A percentile compares a stretch with the other conserved stretches of the same genome.
These are phyloP conservation scores for Ganoderma lingzhi DNA, from an alignment of 1,284 basidiomycete genomes.

Conservation along the genomic window DNA sequence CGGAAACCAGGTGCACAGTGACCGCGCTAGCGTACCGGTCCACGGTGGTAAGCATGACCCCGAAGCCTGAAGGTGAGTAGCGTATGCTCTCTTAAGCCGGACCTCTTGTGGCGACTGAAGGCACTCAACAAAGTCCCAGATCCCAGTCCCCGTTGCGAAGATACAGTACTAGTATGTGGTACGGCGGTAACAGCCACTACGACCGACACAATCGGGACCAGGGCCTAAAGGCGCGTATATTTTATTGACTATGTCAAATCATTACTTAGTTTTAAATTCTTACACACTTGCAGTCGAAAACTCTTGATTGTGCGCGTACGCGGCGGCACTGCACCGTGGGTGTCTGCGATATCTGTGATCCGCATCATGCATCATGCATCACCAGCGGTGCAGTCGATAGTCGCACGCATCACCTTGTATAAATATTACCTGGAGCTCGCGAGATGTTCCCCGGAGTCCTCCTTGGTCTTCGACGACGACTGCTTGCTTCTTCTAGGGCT, in stretches of 20 bases:
- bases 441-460: conserved; percentile 2
- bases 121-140: neutral
- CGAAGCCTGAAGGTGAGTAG: neutral
- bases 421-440: neutral
- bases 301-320: neutral
- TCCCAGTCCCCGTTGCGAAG: neutral
- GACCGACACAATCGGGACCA: neutral
- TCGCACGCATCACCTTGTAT: neutral
- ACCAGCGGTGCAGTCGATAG: neutral
- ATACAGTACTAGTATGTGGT: neutral
- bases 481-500: neutral
- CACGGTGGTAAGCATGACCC: neutral
- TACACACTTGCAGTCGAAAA: neutral
- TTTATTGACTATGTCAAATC: neutral
- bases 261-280: neutral
- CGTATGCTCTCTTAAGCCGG: neutral
- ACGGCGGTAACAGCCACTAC: neutral
- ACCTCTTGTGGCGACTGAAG: neutral
- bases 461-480: neutral
- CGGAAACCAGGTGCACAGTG: conserved; percentile 2
- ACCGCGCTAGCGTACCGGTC: neutral
- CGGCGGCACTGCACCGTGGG: neutral
- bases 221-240: neutral
- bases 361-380: neutral
- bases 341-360: neutral